phyloP scores from a whole-genome alignment of 306 rosid species.

The Abrus precatorius region DNA sequence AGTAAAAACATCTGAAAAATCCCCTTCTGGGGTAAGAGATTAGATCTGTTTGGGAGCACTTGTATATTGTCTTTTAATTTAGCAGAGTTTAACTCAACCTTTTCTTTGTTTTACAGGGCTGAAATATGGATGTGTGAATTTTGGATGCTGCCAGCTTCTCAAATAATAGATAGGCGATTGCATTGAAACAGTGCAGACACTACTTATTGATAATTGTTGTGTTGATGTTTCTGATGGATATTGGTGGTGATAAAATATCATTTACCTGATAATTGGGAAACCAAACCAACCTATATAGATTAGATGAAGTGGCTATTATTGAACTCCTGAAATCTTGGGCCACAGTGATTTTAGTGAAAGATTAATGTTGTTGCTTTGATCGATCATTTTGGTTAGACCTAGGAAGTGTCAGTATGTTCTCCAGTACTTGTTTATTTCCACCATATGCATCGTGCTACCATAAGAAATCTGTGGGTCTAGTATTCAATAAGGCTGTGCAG shows the following conservation, averaged over 20 bases:
- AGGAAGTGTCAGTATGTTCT: constrained; percentile 64
- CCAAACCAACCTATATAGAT: constrained; percentile 44
- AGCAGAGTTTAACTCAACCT: constrained; percentile 18
- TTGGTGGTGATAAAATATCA: constrained; percentile 51
- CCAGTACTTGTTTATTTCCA: constrained; percentile 53
- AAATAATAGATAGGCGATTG: constrained; percentile 53
- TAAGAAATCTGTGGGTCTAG: constrained; percentile 53
- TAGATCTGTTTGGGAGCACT: constrained; percentile 6
- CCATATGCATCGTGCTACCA: constrained; percentile 48
- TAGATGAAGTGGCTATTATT: constrained; percentile 62
- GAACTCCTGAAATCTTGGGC: constrained; percentile 54
- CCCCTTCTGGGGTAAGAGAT: constrained; percentile 66
- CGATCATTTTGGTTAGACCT: constrained; percentile 52
- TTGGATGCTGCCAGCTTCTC: constrained; percentile 62
- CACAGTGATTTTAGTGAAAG: constrained; percentile 50
- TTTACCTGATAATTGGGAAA: constrained; percentile 55
- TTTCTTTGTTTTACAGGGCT: constrained; percentile 64
- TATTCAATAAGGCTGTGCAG: constrained; percentile 79
- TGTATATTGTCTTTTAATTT: neutral
- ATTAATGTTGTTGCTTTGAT: constrained; percentile 49
- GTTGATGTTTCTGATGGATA: constrained; percentile 60
- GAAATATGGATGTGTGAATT: constrained; percentile 58
- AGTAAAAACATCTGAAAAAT: constrained; percentile 57
- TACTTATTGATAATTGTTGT: constrained; percentile 47
- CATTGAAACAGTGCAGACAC: constrained; percentile 56